Conservation (phyloP, 345 rosid genomes). For the Brassica napus region Da-Ae NC_063440.1:19766001-19766500, state of each 20-base stretch:
- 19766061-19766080: constrained; percentile 63
- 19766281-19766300: constrained; percentile 83
- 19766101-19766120: constrained; percentile 91
- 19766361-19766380: constrained; percentile 68
- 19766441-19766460: constrained; percentile 50
- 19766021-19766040: constrained; percentile 95
- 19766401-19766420: not conserved
- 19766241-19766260: constrained; percentile 87
- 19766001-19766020: constrained; percentile 81
- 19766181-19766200: constrained; percentile 65
- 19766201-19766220: constrained; percentile 85
- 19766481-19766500: constrained; percentile 93
- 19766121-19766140: constrained; percentile 78
- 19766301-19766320: constrained; percentile 71
- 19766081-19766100: constrained; percentile 87
- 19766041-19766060: constrained; percentile 73
- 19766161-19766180: constrained; percentile 82
- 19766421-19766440: constrained; percentile 20
- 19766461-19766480: constrained; percentile 97
- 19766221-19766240: constrained; percentile 82
- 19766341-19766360: constrained; percentile 88
- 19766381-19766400: not conserved
- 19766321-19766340: constrained; percentile 86
- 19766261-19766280: constrained; percentile 84
- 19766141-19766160: constrained; percentile 69